Conservation (phyloP, 208 protist species). For the Leishmania gerbilli region DNA sequence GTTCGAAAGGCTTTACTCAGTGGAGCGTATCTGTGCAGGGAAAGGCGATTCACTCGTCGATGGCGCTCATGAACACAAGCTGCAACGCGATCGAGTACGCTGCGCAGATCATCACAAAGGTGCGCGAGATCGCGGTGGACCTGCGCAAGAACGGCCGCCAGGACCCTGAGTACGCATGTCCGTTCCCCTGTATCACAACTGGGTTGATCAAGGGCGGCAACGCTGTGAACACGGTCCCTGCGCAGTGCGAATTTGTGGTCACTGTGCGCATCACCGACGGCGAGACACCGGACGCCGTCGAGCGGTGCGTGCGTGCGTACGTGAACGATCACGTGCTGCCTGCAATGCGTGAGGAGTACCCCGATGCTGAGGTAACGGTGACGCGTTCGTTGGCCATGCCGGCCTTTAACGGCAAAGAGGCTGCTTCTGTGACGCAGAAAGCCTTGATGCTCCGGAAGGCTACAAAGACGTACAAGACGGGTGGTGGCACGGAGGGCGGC, state of each 20-base stretch:
- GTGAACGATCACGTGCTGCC: constrained; percentile 35
- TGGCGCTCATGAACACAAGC: constrained; percentile 49
- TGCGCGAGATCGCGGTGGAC: constrained; percentile 37
- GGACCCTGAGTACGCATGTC: constrained; percentile 20
- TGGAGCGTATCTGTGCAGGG: constrained; percentile 44
- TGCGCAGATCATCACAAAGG: constrained; percentile 48
- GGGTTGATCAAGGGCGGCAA: constrained; percentile 48
- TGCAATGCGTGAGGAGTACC: constrained; percentile 47
- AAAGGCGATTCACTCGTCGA: constrained; percentile 62
- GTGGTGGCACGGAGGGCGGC: constrained; percentile 54
- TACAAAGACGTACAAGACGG: constrained; percentile 24
- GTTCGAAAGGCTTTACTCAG: constrained; percentile 29
- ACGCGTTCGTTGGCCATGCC: constrained; percentile 13
- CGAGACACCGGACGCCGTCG: constrained; percentile 28
- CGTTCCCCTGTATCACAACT: constrained; percentile 37
- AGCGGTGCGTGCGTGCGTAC: constrained; percentile 35
- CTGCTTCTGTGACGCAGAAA: constrained; percentile 38
- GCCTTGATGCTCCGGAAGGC: constrained; percentile 21
- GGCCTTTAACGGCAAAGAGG: constrained; percentile 41
- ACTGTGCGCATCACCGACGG: constrained; percentile 40
- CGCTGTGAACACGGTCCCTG: constrained; percentile 60
- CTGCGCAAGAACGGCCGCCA: constrained; percentile 33
- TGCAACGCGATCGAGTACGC: constrained; percentile 56
- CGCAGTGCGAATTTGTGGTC: constrained; percentile 45
- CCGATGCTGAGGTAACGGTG: constrained; percentile 35